Evolutionary conservation across 2,329 filamentous ascomycete species (phyloP).

Genomic region (Zarea fungicola): DNA sequence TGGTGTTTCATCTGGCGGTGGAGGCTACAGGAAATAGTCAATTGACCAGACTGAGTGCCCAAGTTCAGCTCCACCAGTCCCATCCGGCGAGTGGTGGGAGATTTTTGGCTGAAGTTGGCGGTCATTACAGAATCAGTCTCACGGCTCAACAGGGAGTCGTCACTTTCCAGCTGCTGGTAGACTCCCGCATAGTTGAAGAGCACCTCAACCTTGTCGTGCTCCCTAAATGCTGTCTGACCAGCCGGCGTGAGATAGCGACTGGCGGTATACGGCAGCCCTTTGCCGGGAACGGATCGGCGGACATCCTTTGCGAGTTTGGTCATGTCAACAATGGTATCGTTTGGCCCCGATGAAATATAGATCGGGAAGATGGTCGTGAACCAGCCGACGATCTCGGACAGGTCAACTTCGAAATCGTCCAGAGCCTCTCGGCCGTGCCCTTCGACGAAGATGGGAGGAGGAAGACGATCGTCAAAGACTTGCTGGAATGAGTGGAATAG

Average conservation of each 20-base stretch:
- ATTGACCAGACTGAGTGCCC: too few relatives aligned
- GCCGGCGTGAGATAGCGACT: slow-evolving; percentile 26
- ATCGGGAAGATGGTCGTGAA: slow-evolving; percentile 39
- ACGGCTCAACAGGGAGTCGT: slow-evolving; percentile 18
- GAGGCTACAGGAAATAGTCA: too few relatives aligned
- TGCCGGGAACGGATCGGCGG: slow-evolving; percentile 27
- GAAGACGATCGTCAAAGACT: slow-evolving; percentile 28
- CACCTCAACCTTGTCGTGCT: slow-evolving; percentile 37
- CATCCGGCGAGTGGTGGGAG: background rate
- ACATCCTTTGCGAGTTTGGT: slow-evolving; percentile 29
- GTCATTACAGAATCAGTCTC: background rate
- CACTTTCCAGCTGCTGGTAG: slow-evolving; percentile 36
- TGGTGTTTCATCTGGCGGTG: too few relatives aligned
- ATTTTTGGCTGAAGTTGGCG: background rate
- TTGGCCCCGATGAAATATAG: slow-evolving; percentile 15
- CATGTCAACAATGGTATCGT: too few relatives aligned
- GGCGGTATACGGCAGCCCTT: slow-evolving; percentile 35
- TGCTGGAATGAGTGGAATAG: slow-evolving; percentile 29
- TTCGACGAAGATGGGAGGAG: slow-evolving; percentile 35
- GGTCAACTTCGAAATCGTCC: slow-evolving; percentile 26
- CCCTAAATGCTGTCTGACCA: slow-evolving; percentile 25
- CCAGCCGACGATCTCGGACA: slow-evolving; percentile 39
- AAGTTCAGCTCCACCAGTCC: background rate
- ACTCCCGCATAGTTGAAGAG: slow-evolving; percentile 44
- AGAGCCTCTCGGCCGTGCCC: slow-evolving; percentile 37